phyloP scores from a whole-genome alignment of 495 filamentous ascomycete genomes.

The Apiosordaria backusii region DNA sequence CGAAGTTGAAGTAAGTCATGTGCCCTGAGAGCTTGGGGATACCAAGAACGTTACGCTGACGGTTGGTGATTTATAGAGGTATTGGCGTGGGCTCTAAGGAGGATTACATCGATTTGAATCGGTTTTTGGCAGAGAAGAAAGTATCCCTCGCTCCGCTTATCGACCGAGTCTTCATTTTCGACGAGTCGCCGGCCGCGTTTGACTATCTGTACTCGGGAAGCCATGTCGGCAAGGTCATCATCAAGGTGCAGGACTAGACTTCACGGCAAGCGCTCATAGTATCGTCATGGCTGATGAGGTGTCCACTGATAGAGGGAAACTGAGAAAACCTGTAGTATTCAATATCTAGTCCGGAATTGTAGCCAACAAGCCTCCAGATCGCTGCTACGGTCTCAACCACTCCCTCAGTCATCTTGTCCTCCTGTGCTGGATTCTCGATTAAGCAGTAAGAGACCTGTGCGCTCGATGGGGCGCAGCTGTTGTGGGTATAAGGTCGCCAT shows the following conservation, averaged over 20 bases:
- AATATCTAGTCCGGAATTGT: no score
- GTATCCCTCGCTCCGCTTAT: slow-evolving; percentile 33
- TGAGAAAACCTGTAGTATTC: no score
- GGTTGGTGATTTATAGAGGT: slow-evolving; percentile 29
- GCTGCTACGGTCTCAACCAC: no score
- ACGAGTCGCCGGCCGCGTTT: slow-evolving; percentile 41
- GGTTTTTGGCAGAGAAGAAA: slow-evolving; percentile 33
- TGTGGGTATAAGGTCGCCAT: no score
- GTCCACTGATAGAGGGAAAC: neutral
- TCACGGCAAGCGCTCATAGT: no score
- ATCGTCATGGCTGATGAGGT: no score
- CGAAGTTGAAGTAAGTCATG: slow-evolving; percentile 11
- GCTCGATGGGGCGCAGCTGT: no score
- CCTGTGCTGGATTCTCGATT: no score
- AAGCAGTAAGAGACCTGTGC: no score
- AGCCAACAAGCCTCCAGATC: no score
- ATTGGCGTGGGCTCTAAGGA: slow-evolving; percentile 36
- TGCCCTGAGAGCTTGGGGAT: neutral
- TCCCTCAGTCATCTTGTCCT: no score
- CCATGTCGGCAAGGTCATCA: slow-evolving; percentile 49
- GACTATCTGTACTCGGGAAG: slow-evolving; percentile 42
- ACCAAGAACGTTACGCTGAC: slow-evolving; percentile 3
- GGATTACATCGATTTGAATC: slow-evolving; percentile 36
- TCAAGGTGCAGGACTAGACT: slow-evolving; percentile 29
- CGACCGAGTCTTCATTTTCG: slow-evolving; percentile 36